Evolutionary conservation across 495 filamentous ascomycete genomes (phyloP), one percentile per base, ranked within the genome.

Genomic region (Chaetomium cochliodes): DNA sequence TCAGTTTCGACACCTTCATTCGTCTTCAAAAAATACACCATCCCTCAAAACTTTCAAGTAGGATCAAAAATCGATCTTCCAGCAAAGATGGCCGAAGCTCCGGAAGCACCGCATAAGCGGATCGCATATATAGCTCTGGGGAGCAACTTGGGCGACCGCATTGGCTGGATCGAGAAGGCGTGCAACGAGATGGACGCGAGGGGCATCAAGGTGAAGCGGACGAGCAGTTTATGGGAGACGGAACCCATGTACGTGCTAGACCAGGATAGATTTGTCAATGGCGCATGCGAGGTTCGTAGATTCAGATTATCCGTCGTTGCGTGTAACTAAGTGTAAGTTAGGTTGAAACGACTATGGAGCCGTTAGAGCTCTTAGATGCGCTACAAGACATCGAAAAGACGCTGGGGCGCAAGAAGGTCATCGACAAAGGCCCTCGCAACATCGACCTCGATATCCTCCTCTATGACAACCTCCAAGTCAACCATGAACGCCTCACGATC

Each of bases 381-480:
- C 83, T 98, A 2, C 93, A 98, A 70, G 81, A 82, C 37, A 92
- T 97, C 65, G 94, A 98, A 70, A 86, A 85, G 54, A 71, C 71
- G 0, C 79, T 98, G 25, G 92, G 93, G 2, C 83, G 94, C 62
- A 84, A 85, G 61, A 97, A 97, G 75, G 69, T 90, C 42, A 87
- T 97, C 57, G 92, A 96, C 65, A 98, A 98, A 70, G 94, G 94
- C 0, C 94, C 94, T 18, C 85, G 94, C 0, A 93, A 88, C 63
- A 96, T 98, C 49, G 94, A 98, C 70, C 82, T 98, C 18, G 94
- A 98, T 70, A 94, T 98, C 62, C 81, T 98, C 5, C 81, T 98
- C 5, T 97, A 97, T 69, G 90, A 91, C 64, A 80, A 90, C 55
- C 72, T 88, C 62, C 80, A 76, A 3, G 71, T 96, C 54, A 74